These are phyloP conservation scores for Lophium mytilinum DNA, from an alignment of 495 filamentous ascomycete genomes.

Conservation along the genomic window DNA sequence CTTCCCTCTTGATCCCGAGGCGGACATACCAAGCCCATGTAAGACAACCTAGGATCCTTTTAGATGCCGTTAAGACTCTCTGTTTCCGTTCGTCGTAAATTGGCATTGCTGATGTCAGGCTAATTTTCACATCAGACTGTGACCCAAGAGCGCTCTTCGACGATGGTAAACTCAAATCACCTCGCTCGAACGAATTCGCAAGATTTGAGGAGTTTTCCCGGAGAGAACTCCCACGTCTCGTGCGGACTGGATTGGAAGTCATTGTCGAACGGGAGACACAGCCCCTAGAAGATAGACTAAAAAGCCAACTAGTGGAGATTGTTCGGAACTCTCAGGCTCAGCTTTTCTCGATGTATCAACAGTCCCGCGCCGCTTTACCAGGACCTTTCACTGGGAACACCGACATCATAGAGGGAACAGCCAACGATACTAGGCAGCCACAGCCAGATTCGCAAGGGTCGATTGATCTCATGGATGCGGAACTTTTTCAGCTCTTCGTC, in stretches of 20 bases:
- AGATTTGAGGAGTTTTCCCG: conserved; percentile 9
- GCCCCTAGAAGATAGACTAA: conserved; percentile 8
- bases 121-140: neutral
- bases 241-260: conserved; percentile 5
- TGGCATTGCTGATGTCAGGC: neutral
- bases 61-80: neutral
- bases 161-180: neutral
- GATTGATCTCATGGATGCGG: neutral
- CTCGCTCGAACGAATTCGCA: neutral
- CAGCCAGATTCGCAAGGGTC: too few species aligned
- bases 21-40: neutral
- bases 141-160: neutral
- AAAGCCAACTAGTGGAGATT: conserved; percentile 9
- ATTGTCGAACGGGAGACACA: conserved; percentile 3
- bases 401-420: neutral
- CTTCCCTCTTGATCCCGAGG: neutral
- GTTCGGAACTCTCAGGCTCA: conserved; percentile 7
- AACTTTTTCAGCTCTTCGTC: neutral
- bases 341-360: conserved; percentile 5
- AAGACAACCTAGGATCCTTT: neutral
- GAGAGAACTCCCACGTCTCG: conserved; percentile 5
- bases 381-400: neutral
- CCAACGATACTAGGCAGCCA: too few species aligned
- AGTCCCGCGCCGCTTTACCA: neutral
- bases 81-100: neutral